Base-by-base conservation (phyloP, 2,329 filamentous ascomycete species). In the Grosmannia clavigera region DNA sequence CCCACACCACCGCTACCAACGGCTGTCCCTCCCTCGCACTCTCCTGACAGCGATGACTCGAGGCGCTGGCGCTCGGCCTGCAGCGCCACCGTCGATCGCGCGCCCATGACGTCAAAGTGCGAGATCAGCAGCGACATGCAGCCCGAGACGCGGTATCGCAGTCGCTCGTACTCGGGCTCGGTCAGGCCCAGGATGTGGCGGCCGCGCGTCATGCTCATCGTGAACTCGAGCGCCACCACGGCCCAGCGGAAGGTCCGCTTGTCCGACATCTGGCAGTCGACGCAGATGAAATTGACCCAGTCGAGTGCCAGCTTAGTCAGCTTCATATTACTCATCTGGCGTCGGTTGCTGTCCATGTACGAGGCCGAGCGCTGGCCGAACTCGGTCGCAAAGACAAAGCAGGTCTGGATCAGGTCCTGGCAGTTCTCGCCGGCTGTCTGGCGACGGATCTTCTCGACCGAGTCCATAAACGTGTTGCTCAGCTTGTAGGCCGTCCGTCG, bases 81-180 rank as follows among this genome's bases (percentile, higher is more conserved):
- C 5, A 94, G 94, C 12, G 94, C 94, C 64, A 96, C 80, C 51
- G 87, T 96, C 7, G 92, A 96, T 68, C 92, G 85, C 31, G 94
- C 94, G 29, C 94, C 94, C 88, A 99, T 96, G 73, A 99, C 97
- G 72, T 99, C 94, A 68, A 99, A 99, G 73, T 99, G 94, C 11
- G 92, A 96, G 66, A 99, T 97, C 56, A 99, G 79, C 29, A 99
- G 81, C 25, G 90, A 92, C 94, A 99, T 99, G 72, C 94, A 99
- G 0, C 92, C 92, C 10, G 91, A 91, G 5, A 99, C 94, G 72
- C 96, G 97, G 61, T 84, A 80, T 53, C 92, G 83, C 63, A 99
- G 77, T 64, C 81, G 85, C 6, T 85, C 82, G 70, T 96, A 99
- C 69, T 99, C 92, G 50, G 87, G 83, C 61, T 96, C 90, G 50